A percentile compares a stretch with the other conserved stretches of the same genome.
Conservation (phyloP, 2,329 filamentous ascomycete species). For the Diaporthe caulivora region DNA sequence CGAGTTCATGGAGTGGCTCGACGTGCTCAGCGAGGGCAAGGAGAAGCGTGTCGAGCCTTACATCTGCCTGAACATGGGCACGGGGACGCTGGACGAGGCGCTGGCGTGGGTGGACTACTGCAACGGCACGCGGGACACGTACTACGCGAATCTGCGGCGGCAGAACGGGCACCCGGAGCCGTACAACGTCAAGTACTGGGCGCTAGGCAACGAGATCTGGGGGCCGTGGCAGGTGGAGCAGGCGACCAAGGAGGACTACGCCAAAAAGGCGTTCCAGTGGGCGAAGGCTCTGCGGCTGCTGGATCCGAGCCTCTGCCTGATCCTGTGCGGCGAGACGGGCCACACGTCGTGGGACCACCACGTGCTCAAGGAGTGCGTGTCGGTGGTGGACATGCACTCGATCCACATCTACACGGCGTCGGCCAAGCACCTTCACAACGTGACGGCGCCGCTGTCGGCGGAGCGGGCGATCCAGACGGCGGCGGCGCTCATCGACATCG, state of each 20-base stretch:
- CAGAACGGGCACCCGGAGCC: constrained; percentile 81
- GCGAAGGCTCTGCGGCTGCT: constrained; percentile 79
- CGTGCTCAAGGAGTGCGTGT: constrained; percentile 77
- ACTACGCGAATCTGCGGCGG: constrained; percentile 85
- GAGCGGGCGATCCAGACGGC: constrained; percentile 81
- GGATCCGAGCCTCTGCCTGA: constrained; percentile 76
- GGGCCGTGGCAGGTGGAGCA: constrained; percentile 77
- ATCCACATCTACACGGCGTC: constrained; percentile 83
- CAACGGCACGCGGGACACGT: constrained; percentile 80
- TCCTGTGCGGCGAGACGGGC: constrained; percentile 81
- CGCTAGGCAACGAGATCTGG: constrained; percentile 81
- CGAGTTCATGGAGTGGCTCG: constrained; percentile 87
- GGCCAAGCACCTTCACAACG: constrained; percentile 61
- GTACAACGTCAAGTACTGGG: constrained; percentile 89
- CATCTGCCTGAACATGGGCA: constrained; percentile 84
- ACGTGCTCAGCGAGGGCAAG: constrained; percentile 72
- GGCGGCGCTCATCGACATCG: constrained; percentile 77
- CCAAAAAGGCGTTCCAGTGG: constrained; percentile 77
- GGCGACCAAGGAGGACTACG: constrained; percentile 77
- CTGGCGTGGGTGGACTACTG: constrained; percentile 90
- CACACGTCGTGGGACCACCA: constrained; percentile 79
- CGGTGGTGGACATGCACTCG: constrained; percentile 82
- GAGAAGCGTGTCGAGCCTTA: constrained; percentile 80
- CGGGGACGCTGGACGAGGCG: constrained; percentile 69
- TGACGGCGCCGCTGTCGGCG: constrained; percentile 74